Conservation (phyloP, 2,329 filamentous ascomycete species). For the Tothia fuscella region DNA sequence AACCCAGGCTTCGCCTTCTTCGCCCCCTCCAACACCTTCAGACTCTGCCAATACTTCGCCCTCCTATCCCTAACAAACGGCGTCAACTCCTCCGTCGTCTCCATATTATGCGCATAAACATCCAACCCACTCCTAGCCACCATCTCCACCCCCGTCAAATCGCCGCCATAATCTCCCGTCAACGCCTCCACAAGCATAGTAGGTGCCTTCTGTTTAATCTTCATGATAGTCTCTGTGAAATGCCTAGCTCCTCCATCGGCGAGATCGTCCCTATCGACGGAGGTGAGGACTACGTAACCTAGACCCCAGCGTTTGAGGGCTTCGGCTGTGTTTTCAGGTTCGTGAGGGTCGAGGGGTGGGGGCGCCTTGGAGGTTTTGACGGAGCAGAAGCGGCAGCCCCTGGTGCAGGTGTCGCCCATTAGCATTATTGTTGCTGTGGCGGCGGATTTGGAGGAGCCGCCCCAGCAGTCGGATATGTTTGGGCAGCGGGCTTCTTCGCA, state of each 20-base stretch:
- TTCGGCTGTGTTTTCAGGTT: constrained; percentile 94
- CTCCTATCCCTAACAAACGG: constrained; percentile 81
- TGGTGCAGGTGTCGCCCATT: constrained; percentile 96
- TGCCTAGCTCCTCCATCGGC: constrained; percentile 78
- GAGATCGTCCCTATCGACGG: constrained; percentile 86
- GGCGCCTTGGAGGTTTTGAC: constrained; percentile 75
- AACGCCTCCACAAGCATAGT: constrained; percentile 69
- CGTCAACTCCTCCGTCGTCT: constrained; percentile 85
- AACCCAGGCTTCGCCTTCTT: constrained; percentile 66
- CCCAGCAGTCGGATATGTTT: constrained; percentile 98
- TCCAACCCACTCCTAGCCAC: constrained; percentile 84
- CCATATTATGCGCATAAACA: constrained; percentile 94
- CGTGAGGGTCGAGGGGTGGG: constrained; percentile 81
- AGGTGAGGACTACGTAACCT: constrained; percentile 90
- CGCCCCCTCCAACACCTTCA: constrained; percentile 66
- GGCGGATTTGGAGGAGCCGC: constrained; percentile 72
- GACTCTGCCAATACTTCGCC: constrained; percentile 77
- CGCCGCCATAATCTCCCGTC: constrained; percentile 77
- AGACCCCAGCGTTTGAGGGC: constrained; percentile 85
- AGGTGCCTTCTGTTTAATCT: constrained; percentile 67
- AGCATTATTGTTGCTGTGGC: constrained; percentile 98
- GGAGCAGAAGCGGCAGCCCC: constrained; percentile 91
- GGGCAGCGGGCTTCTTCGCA: constrained; percentile 96
- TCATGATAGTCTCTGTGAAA: constrained; percentile 86
- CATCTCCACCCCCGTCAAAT: constrained; percentile 73